A percentile compares a stretch with the other conserved stretches of the same genome.
These are phyloP conservation scores for Nannochloris sp. DNA, from an alignment of 139 green algal species.

Conservation along the genomic window DNA sequence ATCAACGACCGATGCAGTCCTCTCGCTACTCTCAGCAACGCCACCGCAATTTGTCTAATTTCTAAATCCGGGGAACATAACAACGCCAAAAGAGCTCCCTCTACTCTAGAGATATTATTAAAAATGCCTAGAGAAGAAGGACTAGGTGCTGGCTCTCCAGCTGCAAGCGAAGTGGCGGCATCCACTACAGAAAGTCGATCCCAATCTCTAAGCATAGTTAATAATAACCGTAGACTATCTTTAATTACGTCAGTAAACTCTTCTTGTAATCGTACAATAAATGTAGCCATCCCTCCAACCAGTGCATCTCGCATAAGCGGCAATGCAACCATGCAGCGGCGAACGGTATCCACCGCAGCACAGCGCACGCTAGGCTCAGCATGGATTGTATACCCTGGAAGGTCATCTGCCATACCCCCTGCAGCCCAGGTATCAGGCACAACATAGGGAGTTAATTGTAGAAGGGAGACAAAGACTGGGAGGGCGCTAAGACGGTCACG, in stretches of 20 bases:
- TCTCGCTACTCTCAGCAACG: constrained; percentile 22
- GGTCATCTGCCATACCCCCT: constrained; percentile 37
- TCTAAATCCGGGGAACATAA: constrained; percentile 14
- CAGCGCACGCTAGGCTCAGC: constrained; percentile 10
- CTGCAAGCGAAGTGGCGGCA: not conserved
- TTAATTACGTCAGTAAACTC: constrained; percentile 49
- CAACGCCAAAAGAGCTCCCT: constrained; percentile 13
- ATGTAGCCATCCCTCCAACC: constrained; percentile 43
- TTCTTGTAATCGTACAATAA: constrained; percentile 48
- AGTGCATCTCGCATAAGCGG: constrained; percentile 53
- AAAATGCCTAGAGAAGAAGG: not conserved
- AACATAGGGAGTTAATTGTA: constrained; percentile 48
- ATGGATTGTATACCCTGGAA: constrained; percentile 50
- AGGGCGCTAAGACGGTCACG: constrained; percentile 29
- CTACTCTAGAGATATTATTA: constrained; percentile 7
- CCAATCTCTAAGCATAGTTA: constrained; percentile 15
- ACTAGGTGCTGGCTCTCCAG: not conserved
- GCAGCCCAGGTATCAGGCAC: constrained; percentile 50
- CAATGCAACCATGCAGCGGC: constrained; percentile 40
- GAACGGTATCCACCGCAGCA: constrained; percentile 26
- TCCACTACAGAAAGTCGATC: not conserved
- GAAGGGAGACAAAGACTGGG: constrained; percentile 42
- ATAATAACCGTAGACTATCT: not conserved
- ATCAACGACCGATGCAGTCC: constrained; percentile 31
- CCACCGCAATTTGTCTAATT: constrained; percentile 28